Evolutionary conservation across 495 filamentous ascomycete genomes (phyloP).

Genomic region (Hyphodiscus hymeniophilus): DNA sequence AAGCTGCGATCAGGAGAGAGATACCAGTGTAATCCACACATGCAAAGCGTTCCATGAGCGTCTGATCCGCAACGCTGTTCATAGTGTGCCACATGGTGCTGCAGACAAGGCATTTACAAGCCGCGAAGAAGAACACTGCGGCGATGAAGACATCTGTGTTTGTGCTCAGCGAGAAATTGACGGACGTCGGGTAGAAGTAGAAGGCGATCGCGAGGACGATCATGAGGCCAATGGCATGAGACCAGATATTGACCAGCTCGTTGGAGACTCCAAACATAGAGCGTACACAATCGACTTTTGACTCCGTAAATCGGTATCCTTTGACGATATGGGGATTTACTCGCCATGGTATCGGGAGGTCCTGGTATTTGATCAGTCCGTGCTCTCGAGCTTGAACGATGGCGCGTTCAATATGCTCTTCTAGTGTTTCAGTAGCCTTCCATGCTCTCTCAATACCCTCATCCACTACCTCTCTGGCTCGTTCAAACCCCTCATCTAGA

Average conservation of each 20-base stretch:
- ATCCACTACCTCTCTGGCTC: slow-evolving; percentile 72
- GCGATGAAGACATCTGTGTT: slow-evolving; percentile 83
- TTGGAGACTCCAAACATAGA: slow-evolving; percentile 82
- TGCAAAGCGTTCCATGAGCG: slow-evolving; percentile 87
- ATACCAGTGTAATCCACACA: slow-evolving; percentile 99
- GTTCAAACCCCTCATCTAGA: slow-evolving; percentile 64
- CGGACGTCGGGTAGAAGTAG: slow-evolving; percentile 85
- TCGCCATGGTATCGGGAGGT: slow-evolving; percentile 86
- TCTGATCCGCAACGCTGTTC: slow-evolving; percentile 86
- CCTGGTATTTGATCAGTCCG: slow-evolving; percentile 79
- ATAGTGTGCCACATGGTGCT: slow-evolving; percentile 97
- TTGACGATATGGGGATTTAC: slow-evolving; percentile 87
- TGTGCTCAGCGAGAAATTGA: slow-evolving; percentile 79
- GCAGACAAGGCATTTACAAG: slow-evolving; percentile 92
- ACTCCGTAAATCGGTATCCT: slow-evolving; percentile 89
- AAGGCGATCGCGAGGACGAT: slow-evolving; percentile 86
- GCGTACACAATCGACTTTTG: slow-evolving; percentile 75
- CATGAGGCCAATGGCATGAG: slow-evolving; percentile 79
- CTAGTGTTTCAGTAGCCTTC: slow-evolving; percentile 65
- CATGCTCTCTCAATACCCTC: slow-evolving; percentile 75
- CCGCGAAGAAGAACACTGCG: slow-evolving; percentile 93
- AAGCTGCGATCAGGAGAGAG: slow-evolving; percentile 88
- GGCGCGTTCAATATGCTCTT: slow-evolving; percentile 73
- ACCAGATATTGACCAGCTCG: slow-evolving; percentile 97
- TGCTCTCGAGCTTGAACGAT: slow-evolving; percentile 70